phyloP scores from a whole-genome alignment of 1,284 basidiomycete genomes.

The Porphyrellus sp. region DNA sequence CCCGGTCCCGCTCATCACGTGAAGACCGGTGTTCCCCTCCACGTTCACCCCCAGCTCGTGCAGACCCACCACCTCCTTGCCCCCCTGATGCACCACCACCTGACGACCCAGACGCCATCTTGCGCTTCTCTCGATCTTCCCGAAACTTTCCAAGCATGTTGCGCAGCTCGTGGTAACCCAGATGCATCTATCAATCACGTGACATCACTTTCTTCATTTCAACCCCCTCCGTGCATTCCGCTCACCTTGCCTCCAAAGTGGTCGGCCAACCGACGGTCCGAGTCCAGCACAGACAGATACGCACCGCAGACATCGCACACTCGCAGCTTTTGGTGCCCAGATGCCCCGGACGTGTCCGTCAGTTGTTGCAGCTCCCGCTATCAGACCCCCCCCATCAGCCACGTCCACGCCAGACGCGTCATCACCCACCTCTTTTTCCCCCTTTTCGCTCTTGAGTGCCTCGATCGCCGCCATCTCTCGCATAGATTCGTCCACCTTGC shows the following conservation, averaged over 20 bases:
- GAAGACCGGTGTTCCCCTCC: constrained; percentile 52
- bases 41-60: constrained; percentile 38
- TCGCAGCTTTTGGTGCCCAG: constrained; percentile 97
- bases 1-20: constrained; percentile 62
- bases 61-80: constrained; percentile 35
- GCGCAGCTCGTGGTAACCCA: constrained; percentile 96
- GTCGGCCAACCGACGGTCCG: constrained; percentile 96
- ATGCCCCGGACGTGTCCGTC: constrained; percentile 97
- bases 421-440: constrained; percentile 82
- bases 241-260: constrained; percentile 98
- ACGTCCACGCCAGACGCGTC: not conserved
- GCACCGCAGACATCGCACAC: constrained; percentile 99
- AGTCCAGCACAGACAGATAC: constrained; percentile 96
- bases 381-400: constrained; percentile 15
- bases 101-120: constrained; percentile 50
- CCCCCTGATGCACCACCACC: constrained; percentile 25
- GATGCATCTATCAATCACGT: constrained; percentile 77
- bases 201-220: constrained; percentile 19
- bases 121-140: constrained; percentile 83
- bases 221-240: constrained; percentile 10
- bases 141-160: constrained; percentile 89
- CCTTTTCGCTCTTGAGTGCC: constrained; percentile 93
- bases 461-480: constrained; percentile 96
- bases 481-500: constrained; percentile 98
- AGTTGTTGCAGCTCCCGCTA: constrained; percentile 93